Conservation (phyloP, 2,329 filamentous ascomycete species). For the Sporothrix brasiliensis region DNA sequence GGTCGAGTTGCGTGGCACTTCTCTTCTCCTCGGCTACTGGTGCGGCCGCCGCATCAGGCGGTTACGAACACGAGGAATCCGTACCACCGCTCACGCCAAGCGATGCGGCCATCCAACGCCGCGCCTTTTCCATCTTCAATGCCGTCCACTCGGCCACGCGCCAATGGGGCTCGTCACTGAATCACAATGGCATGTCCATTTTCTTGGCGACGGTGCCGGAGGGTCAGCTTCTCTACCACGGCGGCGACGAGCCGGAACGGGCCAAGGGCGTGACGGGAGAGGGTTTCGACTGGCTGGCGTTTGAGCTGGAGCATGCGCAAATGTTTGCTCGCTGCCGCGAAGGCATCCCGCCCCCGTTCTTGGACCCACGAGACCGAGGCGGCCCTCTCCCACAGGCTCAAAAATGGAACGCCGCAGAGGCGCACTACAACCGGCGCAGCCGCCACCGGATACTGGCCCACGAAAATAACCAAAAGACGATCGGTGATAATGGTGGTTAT, state of each 20-base stretch:
- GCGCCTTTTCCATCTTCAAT: conserved; percentile 72
- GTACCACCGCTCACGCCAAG: conserved; percentile 42
- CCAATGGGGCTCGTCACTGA: conserved; percentile 72
- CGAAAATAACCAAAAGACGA: neutral
- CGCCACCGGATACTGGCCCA: neutral
- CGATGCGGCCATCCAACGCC: conserved; percentile 47
- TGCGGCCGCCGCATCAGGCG: neutral
- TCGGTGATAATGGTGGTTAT: neutral
- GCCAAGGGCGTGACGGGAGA: conserved; percentile 47
- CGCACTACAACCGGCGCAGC: neutral
- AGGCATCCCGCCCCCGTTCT: neutral
- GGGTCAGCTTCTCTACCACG: conserved; percentile 70
- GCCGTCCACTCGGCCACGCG: conserved; percentile 70
- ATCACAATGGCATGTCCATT: conserved; percentile 76
- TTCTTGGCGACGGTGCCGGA: conserved; percentile 67
- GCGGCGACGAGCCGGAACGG: conserved; percentile 50
- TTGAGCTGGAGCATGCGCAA: conserved; percentile 74
- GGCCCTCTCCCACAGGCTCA: too few species aligned
- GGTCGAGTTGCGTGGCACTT: neutral
- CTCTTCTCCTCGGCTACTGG: neutral
- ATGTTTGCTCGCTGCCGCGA: conserved; percentile 49
- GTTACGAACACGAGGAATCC: neutral
- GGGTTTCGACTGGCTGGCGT: conserved; percentile 70
- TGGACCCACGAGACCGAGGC: too few species aligned
- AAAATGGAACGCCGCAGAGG: neutral